Conservation (phyloP, 164 flowering plant species). For the Piper betle region DNA sequence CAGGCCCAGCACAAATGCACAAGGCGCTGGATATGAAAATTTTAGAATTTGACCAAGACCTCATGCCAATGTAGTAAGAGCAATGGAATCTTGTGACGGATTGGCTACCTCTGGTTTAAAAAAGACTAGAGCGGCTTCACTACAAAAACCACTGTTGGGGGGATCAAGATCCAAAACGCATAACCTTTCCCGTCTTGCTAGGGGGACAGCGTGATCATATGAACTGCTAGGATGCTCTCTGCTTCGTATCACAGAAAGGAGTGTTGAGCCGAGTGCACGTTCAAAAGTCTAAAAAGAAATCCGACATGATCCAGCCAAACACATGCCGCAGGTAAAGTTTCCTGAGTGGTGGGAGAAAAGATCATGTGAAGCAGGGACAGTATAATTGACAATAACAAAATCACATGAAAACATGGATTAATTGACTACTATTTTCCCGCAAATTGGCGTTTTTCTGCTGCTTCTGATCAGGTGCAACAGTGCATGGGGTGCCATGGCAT, state of each 20-base stretch:
- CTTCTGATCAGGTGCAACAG: neutral
- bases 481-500: neutral
- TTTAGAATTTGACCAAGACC: neutral
- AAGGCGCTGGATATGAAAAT: neutral
- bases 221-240: neutral
- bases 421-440: neutral
- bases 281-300: neutral
- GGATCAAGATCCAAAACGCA: neutral
- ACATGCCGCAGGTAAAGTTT: too few species aligned
- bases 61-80: too few species aligned
- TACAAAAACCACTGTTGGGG: neutral
- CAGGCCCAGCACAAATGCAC: neutral
- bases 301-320: neutral
- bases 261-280: neutral
- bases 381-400: too few species aligned
- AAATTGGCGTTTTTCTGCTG: neutral
- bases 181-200: neutral
- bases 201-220: neutral
- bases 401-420: too few species aligned
- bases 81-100: neutral
- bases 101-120: too few species aligned
- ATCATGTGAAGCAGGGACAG: neutral
- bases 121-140: too few species aligned
- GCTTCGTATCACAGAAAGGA: neutral
- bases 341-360: neutral